phyloP scores from a whole-genome alignment of 345 rosid species.

The Camelina sativa region DNA sequence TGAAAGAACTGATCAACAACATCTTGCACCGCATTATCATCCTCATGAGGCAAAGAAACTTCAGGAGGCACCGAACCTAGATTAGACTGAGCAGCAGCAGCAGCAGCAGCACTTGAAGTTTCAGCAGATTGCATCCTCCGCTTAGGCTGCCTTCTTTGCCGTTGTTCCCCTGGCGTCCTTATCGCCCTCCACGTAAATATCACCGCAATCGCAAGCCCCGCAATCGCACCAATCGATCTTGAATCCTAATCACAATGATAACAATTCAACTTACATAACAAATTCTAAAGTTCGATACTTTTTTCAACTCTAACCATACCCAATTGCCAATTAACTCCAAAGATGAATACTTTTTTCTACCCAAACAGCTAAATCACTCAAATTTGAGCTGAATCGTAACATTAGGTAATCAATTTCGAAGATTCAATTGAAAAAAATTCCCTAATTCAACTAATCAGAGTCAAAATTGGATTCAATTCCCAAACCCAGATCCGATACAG shows the following conservation, averaged over 20 bases:
- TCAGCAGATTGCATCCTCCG: conserved; percentile 59
- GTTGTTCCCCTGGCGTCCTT: conserved; percentile 66
- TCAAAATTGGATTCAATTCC: neutral
- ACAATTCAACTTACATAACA: conserved; percentile 7
- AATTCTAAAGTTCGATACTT: neutral
- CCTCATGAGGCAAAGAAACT: conserved; percentile 59
- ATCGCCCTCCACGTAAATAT: conserved; percentile 81
- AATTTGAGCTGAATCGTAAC: neutral
- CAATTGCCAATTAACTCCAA: neutral
- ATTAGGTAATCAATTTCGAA: neutral
- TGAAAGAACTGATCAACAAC: conserved; percentile 84
- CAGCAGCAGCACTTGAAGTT: conserved; percentile 46
- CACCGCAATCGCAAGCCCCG: conserved; percentile 91
- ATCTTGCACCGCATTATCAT: conserved; percentile 69
- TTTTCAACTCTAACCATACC: neutral
- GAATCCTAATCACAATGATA: conserved; percentile 60
- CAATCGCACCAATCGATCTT: conserved; percentile 88
- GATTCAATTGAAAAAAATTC: neutral
- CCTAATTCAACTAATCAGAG: conserved; percentile 2
- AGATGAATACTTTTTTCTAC: neutral
- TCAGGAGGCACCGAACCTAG: conserved; percentile 48
- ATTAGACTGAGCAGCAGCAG: conserved; percentile 54
- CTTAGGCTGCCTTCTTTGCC: conserved; percentile 78
- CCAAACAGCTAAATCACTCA: neutral
- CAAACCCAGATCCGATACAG: conserved; percentile 44